These are phyloP conservation scores for Blastobotrys serpentis DNA, from an alignment of 1,139 yeast species.

Conservation along the genomic window DNA sequence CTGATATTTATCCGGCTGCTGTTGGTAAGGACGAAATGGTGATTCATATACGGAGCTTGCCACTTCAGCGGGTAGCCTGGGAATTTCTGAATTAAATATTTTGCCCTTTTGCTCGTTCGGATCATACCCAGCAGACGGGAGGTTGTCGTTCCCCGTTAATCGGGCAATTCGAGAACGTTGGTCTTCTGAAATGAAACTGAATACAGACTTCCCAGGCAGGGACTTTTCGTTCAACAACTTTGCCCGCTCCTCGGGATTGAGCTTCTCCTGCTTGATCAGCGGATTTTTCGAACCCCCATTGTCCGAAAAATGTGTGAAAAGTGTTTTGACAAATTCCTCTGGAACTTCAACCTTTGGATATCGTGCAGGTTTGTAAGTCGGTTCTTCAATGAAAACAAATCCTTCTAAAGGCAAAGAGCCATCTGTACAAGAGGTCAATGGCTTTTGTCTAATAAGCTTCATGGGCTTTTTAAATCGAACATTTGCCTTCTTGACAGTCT, in stretches of 20 bases:
- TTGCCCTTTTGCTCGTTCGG: neutral
- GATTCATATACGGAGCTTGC: constrained; percentile 27
- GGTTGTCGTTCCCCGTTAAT: constrained; percentile 4
- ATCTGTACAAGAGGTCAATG: constrained; percentile 19
- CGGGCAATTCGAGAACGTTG: constrained; percentile 21
- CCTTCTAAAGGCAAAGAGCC: constrained; percentile 27
- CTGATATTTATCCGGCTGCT: constrained; percentile 21
- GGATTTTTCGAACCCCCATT: no score
- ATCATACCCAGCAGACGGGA: neutral
- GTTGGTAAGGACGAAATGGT: constrained; percentile 26
- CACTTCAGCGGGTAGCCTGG: constrained; percentile 18
- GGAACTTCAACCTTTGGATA: constrained; percentile 10
- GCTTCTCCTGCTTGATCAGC: neutral
- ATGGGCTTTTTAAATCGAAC: constrained; percentile 2
- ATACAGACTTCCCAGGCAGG: constrained; percentile 26
- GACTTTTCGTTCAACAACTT: constrained; percentile 21
- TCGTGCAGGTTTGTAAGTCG: neutral
- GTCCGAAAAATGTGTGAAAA: no score
- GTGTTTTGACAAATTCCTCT: neutral
- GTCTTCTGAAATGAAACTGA: constrained; percentile 26
- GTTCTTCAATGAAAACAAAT: constrained; percentile 19
- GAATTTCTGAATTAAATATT: constrained; percentile 16
- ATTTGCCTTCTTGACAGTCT: neutral
- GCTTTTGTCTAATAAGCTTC: neutral
- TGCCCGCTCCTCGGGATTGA: constrained; percentile 3